Evolutionary conservation across 2,329 filamentous ascomycete genomes (phyloP).

Genomic region (Colletotrichum chlorophyti): DNA sequence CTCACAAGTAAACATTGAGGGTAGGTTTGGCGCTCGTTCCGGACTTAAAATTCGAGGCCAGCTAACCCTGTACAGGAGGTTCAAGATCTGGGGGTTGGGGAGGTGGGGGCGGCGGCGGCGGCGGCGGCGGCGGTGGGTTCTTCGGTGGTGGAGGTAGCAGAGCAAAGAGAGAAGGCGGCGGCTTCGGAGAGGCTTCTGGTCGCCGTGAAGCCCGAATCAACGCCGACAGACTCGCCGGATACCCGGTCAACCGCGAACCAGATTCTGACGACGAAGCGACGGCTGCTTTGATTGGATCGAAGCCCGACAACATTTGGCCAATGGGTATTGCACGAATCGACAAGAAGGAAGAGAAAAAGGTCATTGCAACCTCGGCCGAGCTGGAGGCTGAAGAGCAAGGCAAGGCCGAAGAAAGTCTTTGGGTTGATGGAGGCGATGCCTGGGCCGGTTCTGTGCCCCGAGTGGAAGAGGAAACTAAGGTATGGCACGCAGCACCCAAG

Average conservation of each 20-base stretch:
- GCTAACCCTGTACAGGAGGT: slow-evolving; percentile 27
- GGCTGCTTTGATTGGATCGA: slow-evolving; percentile 23
- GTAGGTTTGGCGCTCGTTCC: not conserved
- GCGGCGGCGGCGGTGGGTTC: slow-evolving; percentile 37
- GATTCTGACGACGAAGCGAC: slow-evolving; percentile 33
- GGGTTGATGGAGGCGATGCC: slow-evolving; percentile 45
- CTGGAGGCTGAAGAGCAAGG: slow-evolving; percentile 60
- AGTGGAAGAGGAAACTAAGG: slow-evolving; percentile 42
- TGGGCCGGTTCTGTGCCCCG: slow-evolving; percentile 35
- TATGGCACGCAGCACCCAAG: slow-evolving; percentile 51
- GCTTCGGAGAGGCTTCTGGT: slow-evolving; percentile 44
- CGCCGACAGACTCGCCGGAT: slow-evolving; percentile 59
- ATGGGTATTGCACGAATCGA: slow-evolving; percentile 63
- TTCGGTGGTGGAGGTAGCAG: slow-evolving; percentile 33
- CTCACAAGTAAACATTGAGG: slow-evolving; percentile 34
- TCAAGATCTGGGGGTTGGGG: slow-evolving; percentile 23
- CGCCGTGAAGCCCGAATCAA: slow-evolving; percentile 58
- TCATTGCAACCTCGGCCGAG: slow-evolving; percentile 64
- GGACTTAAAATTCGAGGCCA: too few species aligned
- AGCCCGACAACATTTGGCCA: slow-evolving; percentile 47
- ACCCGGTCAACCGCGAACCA: slow-evolving; percentile 40
- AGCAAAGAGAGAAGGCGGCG: slow-evolving; percentile 43
- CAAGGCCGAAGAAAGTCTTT: slow-evolving; percentile 54
- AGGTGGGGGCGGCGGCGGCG: slow-evolving; percentile 29
- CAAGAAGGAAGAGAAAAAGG: slow-evolving; percentile 59